These are phyloP conservation scores for Colletotrichum eremochloae DNA, from an alignment of 2,329 filamentous ascomycete genomes.

Conservation along the genomic window DNA sequence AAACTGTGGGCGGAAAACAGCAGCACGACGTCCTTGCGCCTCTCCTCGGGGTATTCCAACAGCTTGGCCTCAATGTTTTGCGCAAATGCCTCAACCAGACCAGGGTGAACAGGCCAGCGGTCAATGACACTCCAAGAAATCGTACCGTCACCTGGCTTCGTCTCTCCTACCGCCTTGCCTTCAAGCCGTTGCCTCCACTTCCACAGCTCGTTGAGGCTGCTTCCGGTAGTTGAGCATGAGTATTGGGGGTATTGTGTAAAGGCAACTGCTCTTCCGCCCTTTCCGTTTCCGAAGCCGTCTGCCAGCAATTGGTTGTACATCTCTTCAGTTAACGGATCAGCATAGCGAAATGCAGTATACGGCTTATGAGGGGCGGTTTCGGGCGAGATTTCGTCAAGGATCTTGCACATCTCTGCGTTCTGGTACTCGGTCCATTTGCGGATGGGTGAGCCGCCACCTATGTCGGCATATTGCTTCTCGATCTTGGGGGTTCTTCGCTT, in stretches of 20 bases:
- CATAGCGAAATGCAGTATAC: conserved; percentile 97
- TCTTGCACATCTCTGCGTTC: conserved; percentile 95
- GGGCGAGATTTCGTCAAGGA: conserved; percentile 90
- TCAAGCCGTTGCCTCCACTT: conserved; percentile 94
- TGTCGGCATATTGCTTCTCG: conserved; percentile 92
- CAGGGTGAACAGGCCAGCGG: conserved; percentile 93
- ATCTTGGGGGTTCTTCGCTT: conserved; percentile 94
- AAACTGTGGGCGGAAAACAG: conserved; percentile 96
- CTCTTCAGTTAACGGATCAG: conserved; percentile 91
- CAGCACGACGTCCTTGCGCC: conserved; percentile 83
- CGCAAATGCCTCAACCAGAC: conserved; percentile 91
- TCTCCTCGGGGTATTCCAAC: conserved; percentile 84
- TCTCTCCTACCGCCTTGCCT: conserved; percentile 73
- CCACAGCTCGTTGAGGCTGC: conserved; percentile 96
- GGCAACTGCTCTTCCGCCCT: conserved; percentile 92
- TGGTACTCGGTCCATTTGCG: conserved; percentile 98
- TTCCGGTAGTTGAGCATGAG: conserved; percentile 96
- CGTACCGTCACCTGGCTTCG: conserved; percentile 70
- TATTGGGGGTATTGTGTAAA: conserved; percentile 99
- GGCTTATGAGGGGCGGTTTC: conserved; percentile 97
- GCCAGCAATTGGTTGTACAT: conserved; percentile 87
- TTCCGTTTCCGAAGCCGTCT: conserved; percentile 91
- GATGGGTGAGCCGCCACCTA: conserved; percentile 97
- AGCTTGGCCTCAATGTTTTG: conserved; percentile 91
- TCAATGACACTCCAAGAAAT: conserved; percentile 99